Percentiles rank a stretch among this genome's conserved stretches.
Conservation (phyloP, 495 filamentous ascomycete genomes). For the Hypoxylon lienhwacheense region DNA sequence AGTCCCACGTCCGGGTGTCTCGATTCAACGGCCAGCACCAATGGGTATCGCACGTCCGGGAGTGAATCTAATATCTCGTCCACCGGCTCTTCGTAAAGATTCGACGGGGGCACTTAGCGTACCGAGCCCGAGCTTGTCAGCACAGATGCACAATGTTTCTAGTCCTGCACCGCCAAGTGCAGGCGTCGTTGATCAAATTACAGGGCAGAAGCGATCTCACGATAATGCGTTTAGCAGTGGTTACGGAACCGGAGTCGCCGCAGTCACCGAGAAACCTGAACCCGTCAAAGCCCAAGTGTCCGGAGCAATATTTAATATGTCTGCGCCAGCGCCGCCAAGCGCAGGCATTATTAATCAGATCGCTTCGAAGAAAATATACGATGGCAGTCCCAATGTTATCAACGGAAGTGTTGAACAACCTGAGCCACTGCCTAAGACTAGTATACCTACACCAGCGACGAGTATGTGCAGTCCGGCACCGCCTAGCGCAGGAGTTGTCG, state of each 20-base stretch:
- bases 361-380: slow-evolving; percentile 14
- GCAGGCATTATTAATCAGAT: slow-evolving; percentile 25
- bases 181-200: slow-evolving; percentile 38
- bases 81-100: slow-evolving; percentile 26
- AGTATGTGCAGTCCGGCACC: slow-evolving; percentile 26
- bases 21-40: slow-evolving; percentile 37
- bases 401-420: slow-evolving; percentile 7
- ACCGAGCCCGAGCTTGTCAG: slow-evolving; percentile 2
- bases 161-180: slow-evolving; percentile 39
- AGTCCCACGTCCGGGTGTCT: slow-evolving; percentile 27
- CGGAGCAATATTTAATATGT: slow-evolving; percentile 5
- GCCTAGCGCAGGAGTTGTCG: slow-evolving; percentile 29
- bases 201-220: slow-evolving; percentile 33
- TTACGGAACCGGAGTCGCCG: neutral
- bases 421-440: neutral
- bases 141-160: slow-evolving; percentile 32
- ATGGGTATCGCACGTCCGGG: slow-evolving; percentile 36
- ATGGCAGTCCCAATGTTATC: neutral
- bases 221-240: slow-evolving; percentile 14
- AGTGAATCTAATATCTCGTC: slow-evolving; percentile 29
- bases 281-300: slow-evolving; percentile 10
- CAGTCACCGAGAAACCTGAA: slow-evolving; percentile 4
- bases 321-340: slow-evolving; percentile 23
- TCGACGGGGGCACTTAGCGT: slow-evolving; percentile 12
- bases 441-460: slow-evolving; percentile 1